These are phyloP conservation scores for Sclerotinia borealis DNA, from an alignment of 2,329 filamentous ascomycete genomes.

Conservation along the genomic window DNA sequence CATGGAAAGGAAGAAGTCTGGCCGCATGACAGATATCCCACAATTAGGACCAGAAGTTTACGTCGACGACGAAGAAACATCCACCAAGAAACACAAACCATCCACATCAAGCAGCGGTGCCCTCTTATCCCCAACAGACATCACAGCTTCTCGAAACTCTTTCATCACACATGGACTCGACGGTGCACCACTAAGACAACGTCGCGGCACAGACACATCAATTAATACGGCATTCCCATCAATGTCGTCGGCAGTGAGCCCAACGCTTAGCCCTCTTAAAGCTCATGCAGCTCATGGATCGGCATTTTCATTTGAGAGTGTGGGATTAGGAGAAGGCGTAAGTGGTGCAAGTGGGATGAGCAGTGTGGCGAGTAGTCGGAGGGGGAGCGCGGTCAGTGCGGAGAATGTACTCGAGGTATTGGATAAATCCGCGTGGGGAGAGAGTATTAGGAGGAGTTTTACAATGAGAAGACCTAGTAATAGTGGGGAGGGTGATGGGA, in stretches of 20 bases:
- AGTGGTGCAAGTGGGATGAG: slow-evolving; percentile 17
- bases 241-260: slow-evolving; percentile 17
- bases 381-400: slow-evolving; percentile 65
- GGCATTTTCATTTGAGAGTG: slow-evolving; percentile 29
- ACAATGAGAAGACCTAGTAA: slow-evolving; percentile 50
- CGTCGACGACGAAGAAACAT: slow-evolving; percentile 66
- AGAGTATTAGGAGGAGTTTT: slow-evolving; percentile 84
- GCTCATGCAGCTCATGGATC: slow-evolving; percentile 34
- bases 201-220: slow-evolving; percentile 20
- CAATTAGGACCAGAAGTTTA: slow-evolving; percentile 83
- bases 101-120: slow-evolving; percentile 14
- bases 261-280: slow-evolving; percentile 20
- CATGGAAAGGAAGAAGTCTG: slow-evolving; percentile 64
- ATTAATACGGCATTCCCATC: slow-evolving; percentile 15
- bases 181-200: slow-evolving; percentile 21
- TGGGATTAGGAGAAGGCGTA: slow-evolving; percentile 15
- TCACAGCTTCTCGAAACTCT: slow-evolving; percentile 22
- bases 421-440: slow-evolving; percentile 86
- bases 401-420: slow-evolving; percentile 78
- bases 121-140: slow-evolving; percentile 26
- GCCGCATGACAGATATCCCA: slow-evolving; percentile 72
- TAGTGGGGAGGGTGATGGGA: background rate
- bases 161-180: slow-evolving; percentile 30
- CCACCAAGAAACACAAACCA: slow-evolving; percentile 18
- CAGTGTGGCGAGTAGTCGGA: slow-evolving; percentile 46